Evolutionary conservation across 83 land plant species (phyloP), one percentile per base, ranked within the genome.

Genomic region (Picea engelmannii): DNA sequence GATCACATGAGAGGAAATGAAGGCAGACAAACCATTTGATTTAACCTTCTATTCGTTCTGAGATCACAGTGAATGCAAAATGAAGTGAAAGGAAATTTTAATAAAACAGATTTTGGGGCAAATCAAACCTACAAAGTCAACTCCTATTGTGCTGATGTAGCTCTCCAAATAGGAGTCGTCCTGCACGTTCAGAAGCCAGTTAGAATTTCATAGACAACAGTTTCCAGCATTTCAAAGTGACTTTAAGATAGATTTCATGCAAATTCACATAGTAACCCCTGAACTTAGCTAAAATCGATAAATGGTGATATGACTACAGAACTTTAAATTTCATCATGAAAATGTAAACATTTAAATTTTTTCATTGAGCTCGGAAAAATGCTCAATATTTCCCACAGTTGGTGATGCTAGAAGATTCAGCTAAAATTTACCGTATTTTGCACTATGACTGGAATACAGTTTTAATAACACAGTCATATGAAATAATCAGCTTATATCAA

Each of bases 131-230:
- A 88, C 90, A 82, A 90, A 90, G 82, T 94, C 96, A 70, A 94
- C 96, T 74, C 96, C 96, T 67, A 94, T 94, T 6, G 96, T 94
- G 80, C 96, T 94, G 76, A 94, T 94, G 84, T 94, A 94, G 84
- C 96, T 94, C 86, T 94, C 96, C 82, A 94, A 82, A 78, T 94
- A 94, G 15, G 96, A 94, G 84, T 94, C 96, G 82, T 94, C 96
- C 96, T 89, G 71, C 49, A 81, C 1, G 24, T 73, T n/a, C 76
- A 73, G 21, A 73, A 73, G 12, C 15, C 16, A n/a, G 58, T 73
- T 76, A 25, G 21, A 31, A 52, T 78, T 60, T 31, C 24, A 78
- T 55, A 17, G 63, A 38, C 9, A 52, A 55, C 25, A 55, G 44
- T 35, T 55, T 69, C 42, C n/a, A 18, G 47, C 40, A 69, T 38